A percentile compares a stretch with the other conserved stretches of the same genome.
Evolutionary conservation across 306 rosid species (phyloP).

Genomic region (Glycine tomentella): DNA sequence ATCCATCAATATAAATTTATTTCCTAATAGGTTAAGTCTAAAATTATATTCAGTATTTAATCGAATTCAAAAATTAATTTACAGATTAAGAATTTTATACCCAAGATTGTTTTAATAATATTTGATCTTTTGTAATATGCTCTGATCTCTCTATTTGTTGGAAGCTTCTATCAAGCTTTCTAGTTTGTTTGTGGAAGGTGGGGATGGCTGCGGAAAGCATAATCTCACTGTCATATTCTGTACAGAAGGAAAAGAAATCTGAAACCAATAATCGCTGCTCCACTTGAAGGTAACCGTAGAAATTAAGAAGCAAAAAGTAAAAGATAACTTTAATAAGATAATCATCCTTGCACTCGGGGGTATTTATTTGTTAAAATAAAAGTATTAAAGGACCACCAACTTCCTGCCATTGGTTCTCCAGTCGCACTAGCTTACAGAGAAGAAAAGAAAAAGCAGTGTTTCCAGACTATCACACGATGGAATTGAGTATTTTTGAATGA

Average conservation of each 20-base stretch:
- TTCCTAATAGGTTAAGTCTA: too few relatives aligned
- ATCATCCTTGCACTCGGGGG: background rate
- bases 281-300: slow-evolving; percentile 8
- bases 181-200: background rate
- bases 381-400: too few relatives aligned
- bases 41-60: background rate
- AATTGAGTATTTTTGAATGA: too few relatives aligned
- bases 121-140: too few relatives aligned
- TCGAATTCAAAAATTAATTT: background rate
- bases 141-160: background rate
- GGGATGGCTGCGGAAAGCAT: background rate
- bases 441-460: too few relatives aligned
- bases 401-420: too few relatives aligned
- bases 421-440: too few relatives aligned
- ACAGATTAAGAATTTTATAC: background rate
- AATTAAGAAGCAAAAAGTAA: background rate
- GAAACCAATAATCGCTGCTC: slow-evolving; percentile 13
- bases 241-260: background rate
- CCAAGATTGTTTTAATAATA: background rate
- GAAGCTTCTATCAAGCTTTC: background rate
- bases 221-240: background rate
- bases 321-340: slow-evolving; percentile 17
- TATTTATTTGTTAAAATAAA: too few relatives aligned
- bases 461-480: too few relatives aligned
- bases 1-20: too few relatives aligned